These are phyloP conservation scores for Penium margaritaceum DNA, from an alignment of 139 green algal species.

Conservation along the genomic window DNA sequence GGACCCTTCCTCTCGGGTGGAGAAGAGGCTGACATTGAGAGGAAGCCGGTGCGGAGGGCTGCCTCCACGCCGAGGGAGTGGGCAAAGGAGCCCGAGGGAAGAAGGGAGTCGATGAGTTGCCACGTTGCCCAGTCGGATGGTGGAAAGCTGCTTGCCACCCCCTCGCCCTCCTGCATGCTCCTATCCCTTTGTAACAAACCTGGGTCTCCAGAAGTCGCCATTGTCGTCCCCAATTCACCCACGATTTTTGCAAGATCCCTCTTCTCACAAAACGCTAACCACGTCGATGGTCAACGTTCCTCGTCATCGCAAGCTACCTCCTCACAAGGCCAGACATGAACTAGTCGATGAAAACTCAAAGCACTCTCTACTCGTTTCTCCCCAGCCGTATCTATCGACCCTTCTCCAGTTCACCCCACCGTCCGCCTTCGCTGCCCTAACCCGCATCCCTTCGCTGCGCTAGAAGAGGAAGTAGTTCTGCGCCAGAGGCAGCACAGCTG, in stretches of 20 bases:
- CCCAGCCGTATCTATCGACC: background rate
- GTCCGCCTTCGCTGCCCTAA: background rate
- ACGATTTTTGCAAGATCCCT: no score
- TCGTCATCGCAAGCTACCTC: no score
- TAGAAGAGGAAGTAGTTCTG: conserved; percentile 55
- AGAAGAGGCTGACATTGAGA: no score
- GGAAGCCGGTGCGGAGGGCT: conserved; percentile 5
- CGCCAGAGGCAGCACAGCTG: conserved; percentile 42
- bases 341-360: no score
- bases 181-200: no score
- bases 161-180: background rate
- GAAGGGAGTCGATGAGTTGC: conserved; percentile 45
- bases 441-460: background rate
- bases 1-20: no score
- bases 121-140: conserved; percentile 36
- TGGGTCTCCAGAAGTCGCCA: no score
- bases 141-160: background rate
- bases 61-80: conserved; percentile 36
- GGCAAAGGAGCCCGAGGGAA: conserved; percentile 34
- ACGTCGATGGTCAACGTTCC: no score
- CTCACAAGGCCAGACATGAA: no score
- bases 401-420: background rate
- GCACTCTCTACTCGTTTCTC: no score
- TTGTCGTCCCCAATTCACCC: no score
- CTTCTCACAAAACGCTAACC: no score